Evolutionary conservation across 441 rosid species (phyloP).

Genomic region (Erodium chrysanthum): DNA sequence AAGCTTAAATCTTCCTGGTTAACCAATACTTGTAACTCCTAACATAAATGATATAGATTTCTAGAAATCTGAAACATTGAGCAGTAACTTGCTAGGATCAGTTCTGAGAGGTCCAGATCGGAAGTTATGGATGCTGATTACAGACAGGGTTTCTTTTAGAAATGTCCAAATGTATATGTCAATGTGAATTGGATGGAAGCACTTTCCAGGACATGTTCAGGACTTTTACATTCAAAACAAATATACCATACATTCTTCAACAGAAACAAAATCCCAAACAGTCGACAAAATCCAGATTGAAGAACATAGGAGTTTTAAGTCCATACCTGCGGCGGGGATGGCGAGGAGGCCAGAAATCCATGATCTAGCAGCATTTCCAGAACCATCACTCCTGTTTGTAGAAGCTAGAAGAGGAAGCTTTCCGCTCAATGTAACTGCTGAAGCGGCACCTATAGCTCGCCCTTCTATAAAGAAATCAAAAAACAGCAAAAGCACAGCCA

Average conservation of each 20-base stretch:
- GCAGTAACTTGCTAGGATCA: background rate
- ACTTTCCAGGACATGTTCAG: slow-evolving; percentile 12
- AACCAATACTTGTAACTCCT: background rate
- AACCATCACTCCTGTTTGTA: background rate
- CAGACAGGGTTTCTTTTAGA: background rate
- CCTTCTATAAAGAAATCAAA: background rate
- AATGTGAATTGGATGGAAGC: background rate
- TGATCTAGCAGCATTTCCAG: slow-evolving; percentile 2
- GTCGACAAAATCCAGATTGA: background rate
- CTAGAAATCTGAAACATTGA: background rate
- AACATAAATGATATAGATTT: background rate
- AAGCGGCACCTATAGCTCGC: background rate
- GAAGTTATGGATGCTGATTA: background rate
- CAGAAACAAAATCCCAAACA: background rate
- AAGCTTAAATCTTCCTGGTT: background rate
- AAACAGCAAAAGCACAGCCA: background rate
- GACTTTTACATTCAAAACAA: background rate
- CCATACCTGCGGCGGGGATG: slow-evolving; percentile 69
- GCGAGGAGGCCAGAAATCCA: background rate
- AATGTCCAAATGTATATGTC: background rate
- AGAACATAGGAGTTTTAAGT: background rate
- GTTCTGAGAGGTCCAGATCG: too few species aligned
- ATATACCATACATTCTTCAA: background rate
- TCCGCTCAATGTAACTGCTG: background rate
- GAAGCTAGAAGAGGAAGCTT: background rate